Percentiles rank a stretch among this genome's conserved stretches.
Conservation (phyloP, 345 rosid species). For the Schrenkiella parvula region DNA sequence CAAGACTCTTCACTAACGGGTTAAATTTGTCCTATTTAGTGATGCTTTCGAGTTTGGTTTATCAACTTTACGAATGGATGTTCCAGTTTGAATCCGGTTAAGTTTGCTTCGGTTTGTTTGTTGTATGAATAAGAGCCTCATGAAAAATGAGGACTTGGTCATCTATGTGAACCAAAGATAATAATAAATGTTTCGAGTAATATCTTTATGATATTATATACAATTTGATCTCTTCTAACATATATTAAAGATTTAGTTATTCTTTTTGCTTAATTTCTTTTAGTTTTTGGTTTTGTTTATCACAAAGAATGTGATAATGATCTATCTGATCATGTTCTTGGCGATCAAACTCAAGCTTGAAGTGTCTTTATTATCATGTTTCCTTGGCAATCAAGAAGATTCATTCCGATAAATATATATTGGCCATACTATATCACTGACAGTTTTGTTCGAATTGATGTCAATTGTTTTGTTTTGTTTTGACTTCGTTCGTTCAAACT, state of each 20-base stretch:
- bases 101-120: neutral
- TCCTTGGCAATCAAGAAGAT: too few species aligned
- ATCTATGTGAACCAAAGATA: neutral
- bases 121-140: neutral
- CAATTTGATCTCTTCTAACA: neutral
- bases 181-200: neutral
- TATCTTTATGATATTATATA: neutral
- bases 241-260: neutral
- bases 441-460: too few species aligned
- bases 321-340: too few species aligned
- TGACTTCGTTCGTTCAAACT: too few species aligned
- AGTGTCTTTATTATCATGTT: too few species aligned
- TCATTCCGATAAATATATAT: too few species aligned
- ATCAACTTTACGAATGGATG: neutral
- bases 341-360: too few species aligned
- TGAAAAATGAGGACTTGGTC: neutral
- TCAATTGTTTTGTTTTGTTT: too few species aligned
- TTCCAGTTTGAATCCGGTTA: neutral
- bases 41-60: neutral
- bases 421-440: too few species aligned
- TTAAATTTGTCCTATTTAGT: neutral
- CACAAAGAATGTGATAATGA: neutral
- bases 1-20: neutral
- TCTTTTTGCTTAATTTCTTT: neutral
- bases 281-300: neutral